Evolutionary conservation across 306 rosid species (phyloP).

Genomic region (Quercus suber): DNA sequence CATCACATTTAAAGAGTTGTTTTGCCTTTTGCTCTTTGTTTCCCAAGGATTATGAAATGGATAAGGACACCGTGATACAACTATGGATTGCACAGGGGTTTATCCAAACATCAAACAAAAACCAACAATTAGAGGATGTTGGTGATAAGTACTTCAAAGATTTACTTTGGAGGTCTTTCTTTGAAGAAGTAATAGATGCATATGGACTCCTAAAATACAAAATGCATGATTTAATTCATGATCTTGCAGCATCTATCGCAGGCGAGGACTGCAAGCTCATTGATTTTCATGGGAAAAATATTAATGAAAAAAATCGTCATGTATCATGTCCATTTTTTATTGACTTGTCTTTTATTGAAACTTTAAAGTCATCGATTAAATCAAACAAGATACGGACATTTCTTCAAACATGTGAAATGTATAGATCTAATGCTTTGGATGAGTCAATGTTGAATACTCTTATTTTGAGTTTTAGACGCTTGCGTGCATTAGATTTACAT

Average conservation of each 20-base stretch:
- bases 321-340: rapidly evolving
- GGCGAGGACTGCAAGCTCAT: neutral
- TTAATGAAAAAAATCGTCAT: neutral
- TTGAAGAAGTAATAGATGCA: neutral
- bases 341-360: rapidly evolving
- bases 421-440: rapidly evolving
- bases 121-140: neutral
- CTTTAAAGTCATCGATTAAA: neutral
- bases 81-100: neutral
- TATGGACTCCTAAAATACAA: neutral
- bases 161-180: slow-evolving; percentile 14
- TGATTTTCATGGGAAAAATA: neutral
- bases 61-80: neutral
- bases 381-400: neutral
- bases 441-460: neutral
- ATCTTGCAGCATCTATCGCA: slow-evolving; percentile 1
- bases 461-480: neutral
- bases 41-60: neutral
- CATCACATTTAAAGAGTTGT: slow-evolving; percentile 34
- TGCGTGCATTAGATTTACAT: too few species aligned
- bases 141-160: neutral
- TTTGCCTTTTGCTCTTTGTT: neutral
- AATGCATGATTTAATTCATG: slow-evolving; percentile 2
- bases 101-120: neutral
- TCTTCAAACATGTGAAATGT: rapidly evolving